phyloP scores from a whole-genome alignment of 108 stramenopile genomes.

The Epithemia pelagica region DNA sequence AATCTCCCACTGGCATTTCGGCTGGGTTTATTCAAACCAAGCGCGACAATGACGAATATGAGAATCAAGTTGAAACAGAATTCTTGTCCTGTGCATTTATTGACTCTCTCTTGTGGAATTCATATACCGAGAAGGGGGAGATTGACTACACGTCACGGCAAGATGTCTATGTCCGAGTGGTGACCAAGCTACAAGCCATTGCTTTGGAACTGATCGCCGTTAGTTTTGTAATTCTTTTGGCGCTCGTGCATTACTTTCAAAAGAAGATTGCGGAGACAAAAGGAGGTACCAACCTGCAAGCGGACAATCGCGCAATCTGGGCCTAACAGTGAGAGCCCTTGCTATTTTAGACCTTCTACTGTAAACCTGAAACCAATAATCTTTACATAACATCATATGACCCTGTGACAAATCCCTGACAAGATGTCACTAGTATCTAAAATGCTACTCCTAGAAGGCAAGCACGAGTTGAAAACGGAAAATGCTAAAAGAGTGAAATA shows the following conservation, averaged over 20 bases:
- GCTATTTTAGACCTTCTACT: no score
- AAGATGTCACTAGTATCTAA: no score
- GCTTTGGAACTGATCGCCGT: conserved; percentile 14
- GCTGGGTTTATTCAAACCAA: conserved; percentile 29
- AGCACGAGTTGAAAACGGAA: no score
- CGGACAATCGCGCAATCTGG: neutral
- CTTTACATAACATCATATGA: no score
- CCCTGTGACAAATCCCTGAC: no score
- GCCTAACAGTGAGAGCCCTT: no score
- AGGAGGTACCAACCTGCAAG: neutral
- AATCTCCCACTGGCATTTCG: conserved; percentile 53
- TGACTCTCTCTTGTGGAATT: conserved; percentile 22
- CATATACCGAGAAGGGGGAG: conserved; percentile 37
- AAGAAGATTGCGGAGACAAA: conserved; percentile 10
- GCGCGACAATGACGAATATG: conserved; percentile 27
- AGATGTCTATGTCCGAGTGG: conserved; percentile 14
- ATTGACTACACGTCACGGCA: conserved; percentile 25
- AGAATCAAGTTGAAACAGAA: conserved; percentile 62
- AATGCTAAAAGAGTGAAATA: no score
- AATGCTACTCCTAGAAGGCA: no score
- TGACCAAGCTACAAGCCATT: conserved; percentile 18
- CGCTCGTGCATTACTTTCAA: conserved; percentile 5
- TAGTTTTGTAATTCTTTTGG: conserved; percentile 13
- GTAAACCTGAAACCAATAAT: no score
- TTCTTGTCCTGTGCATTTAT: conserved; percentile 51